Evolutionary conservation across 768 basidiomycete species (phyloP), one percentile per base, ranked within the genome.

Genomic region (Leucosporidium yakuticum): DNA sequence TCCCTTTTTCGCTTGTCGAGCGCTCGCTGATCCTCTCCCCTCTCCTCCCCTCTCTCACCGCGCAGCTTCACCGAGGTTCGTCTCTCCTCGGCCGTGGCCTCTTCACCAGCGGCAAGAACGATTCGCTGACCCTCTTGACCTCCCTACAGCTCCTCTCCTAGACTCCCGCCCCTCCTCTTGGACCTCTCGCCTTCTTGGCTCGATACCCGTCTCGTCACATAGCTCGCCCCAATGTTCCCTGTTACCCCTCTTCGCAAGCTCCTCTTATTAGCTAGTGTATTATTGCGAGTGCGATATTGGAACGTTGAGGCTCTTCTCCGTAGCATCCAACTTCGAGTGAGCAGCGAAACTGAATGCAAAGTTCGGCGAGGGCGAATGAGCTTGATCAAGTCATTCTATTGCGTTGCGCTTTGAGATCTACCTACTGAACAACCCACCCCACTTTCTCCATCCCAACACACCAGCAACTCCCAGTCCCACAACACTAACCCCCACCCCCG

Each of bases 401-500:
- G n/a, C 39, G 5, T 36, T 36, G 2, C 39, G 14, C 39, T 44
- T 44, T 15, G 39, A 7, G 11, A 44, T 44, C 39, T 44, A 44
- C 39, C 39, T 7, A 44, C 39, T 15, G 11, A 44, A 15, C 39
- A 44, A 8, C 14, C 8, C 14, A 44, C 55, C 47, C 47, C 47
- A 60, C 25, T 19, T 47, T 17, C 25, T 27, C 27, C 27, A 27
- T 23, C 47, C 47, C 27, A 60, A 8, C 47, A 60, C 27, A 5
- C 44, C 60, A 1, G 31, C 60, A 11, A 48, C 12, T 14, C 44
- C 60, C 19, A 48, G 27, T 3, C 27, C 47, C 47, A 49, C 27
- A 5, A 47, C 60, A 6, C 47, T 53, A 8, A 36, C 81, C 76
- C 82, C 84, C 83, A 29, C 82, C 84, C 20, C 82, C 76, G 78